A percentile compares a stretch with the other conserved stretches of the same genome.
These are phyloP conservation scores for Zygotorulaspora danielsina DNA, from an alignment of 805 yeast species.

Conservation along the genomic window DNA sequence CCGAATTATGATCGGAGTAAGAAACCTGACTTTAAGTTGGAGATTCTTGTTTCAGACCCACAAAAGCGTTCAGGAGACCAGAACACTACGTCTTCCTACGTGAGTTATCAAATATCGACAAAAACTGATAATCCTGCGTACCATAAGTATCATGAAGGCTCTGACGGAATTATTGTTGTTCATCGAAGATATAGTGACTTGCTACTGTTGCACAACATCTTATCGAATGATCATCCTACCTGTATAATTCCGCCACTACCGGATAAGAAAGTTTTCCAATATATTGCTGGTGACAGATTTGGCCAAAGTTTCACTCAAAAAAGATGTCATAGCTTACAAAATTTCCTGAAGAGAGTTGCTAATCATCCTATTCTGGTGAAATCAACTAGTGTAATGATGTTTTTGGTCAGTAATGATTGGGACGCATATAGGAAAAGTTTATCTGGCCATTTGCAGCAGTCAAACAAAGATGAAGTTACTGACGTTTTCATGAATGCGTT, in stretches of 20 bases:
- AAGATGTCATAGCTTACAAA: conserved; percentile 72
- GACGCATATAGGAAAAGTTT: conserved; percentile 32
- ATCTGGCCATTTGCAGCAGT: conserved; percentile 23
- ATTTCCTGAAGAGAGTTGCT: conserved; percentile 69
- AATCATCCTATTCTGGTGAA: conserved; percentile 68
- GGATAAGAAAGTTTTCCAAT: conserved; percentile 84
- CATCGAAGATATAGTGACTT: conserved; percentile 82
- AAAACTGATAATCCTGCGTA: conserved; percentile 30
- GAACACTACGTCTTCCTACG: conserved; percentile 28
- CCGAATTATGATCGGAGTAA: conserved; percentile 1
- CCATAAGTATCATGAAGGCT: conserved; percentile 17
- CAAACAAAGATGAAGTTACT: conserved; percentile 62
- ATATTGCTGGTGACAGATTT: conserved; percentile 90
- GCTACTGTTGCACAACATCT: conserved; percentile 66
- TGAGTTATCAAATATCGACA: conserved; percentile 34
- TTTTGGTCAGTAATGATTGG: conserved; percentile 34
- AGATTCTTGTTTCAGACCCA: conserved; percentile 35
- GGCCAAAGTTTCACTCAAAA: conserved; percentile 77
- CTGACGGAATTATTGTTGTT: conserved; percentile 28
- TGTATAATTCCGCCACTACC: conserved; percentile 91
- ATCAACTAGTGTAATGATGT: conserved; percentile 50
- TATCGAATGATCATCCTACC: conserved; percentile 76
- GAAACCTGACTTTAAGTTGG: conserved; percentile 12
- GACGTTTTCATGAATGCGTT: conserved; percentile 94
- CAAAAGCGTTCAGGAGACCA: conserved; percentile 31